Evolutionary conservation across 169 alveolate genomes (phyloP), one percentile per base, ranked within the genome.

Genomic region (Sarcocystis neurona): DNA sequence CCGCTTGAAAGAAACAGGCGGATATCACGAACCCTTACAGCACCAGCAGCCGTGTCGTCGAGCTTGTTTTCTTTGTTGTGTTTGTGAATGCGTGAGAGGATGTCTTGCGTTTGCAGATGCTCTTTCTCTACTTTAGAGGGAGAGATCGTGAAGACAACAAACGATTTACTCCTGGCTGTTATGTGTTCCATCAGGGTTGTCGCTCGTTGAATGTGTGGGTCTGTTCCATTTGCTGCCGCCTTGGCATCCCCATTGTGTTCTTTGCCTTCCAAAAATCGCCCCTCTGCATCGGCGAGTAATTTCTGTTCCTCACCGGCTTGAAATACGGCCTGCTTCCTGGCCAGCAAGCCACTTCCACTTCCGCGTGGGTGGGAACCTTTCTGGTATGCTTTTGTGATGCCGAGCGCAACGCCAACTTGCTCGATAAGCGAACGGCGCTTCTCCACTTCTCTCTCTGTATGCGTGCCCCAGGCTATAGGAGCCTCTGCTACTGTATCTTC

Each of bases 151-250:
- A 39, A 72, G 0, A 37, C 82, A 20, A 72, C 56, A 32, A 72
- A 72, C 6, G 82, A 30, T 27, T 39, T 32, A 32, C 82, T 72
- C 82, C 82, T 15, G 1, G 82, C 82, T 8, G 82, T 53, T 39
- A 72, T 39, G 20, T 72, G 82, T 53, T 72, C 58, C 82, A 72
- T 72, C 10, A 72, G 82, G 6, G 82, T 72, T 32, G 82, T 72
- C 58, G 56, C 41, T 12, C 82, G 82, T 53, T 39, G 10, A 1
- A 72, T 48, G 2, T 30, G 15, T 2, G 37, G 47, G 39, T n/a
- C 37, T n/a, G 10, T 32, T 15, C 41, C 53, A 30, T 8, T 5
- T 30, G 34, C 82, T 0, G 27, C 82, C 56, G 56, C 6, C 27
- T 37, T 6, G n/a, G n/a, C n/a, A n/a, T n/a, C n/a, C n/a, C n/a